phyloP scores from a whole-genome alignment of 108 stramenopile genomes.

The Nitzschia inconspicua region DNA sequence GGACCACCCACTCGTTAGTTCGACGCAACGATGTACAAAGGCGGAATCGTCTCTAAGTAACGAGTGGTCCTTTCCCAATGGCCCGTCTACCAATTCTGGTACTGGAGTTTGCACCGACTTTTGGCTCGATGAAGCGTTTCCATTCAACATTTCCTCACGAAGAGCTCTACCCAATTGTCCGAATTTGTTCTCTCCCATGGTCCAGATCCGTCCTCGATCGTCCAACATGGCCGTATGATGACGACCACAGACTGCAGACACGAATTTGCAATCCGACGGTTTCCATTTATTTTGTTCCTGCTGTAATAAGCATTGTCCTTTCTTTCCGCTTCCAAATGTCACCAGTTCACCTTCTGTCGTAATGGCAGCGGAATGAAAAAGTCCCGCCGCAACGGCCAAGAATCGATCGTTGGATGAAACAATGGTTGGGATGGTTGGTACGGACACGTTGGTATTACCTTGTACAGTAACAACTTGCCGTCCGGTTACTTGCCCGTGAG shows the following conservation, averaged over 20 bases:
- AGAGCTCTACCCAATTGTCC: conserved; percentile 65
- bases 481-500: conserved; percentile 59
- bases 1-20: conserved; percentile 56
- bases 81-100: conserved; percentile 7
- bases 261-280: conserved; percentile 50
- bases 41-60: too few relatives aligned
- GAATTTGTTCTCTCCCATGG: conserved; percentile 80
- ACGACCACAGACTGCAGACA: conserved; percentile 63
- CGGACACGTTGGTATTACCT: neutral
- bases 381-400: conserved; percentile 60
- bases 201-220: conserved; percentile 68
- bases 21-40: too few relatives aligned
- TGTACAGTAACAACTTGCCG: neutral
- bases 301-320: conserved; percentile 48
- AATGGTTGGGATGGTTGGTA: conserved; percentile 12
- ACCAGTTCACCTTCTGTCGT: conserved; percentile 61
- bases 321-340: conserved; percentile 74
- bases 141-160: conserved; percentile 5
- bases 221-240: conserved; percentile 70
- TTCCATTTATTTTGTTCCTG: conserved; percentile 47
- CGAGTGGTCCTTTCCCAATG: conserved; percentile 3
- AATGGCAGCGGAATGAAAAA: conserved; percentile 79
- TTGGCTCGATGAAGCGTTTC: too few relatives aligned
- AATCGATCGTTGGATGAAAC: conserved; percentile 28
- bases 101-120: too few relatives aligned